Evolutionary conservation across 2,329 filamentous ascomycete genomes (phyloP), one percentile per base, ranked within the genome.

Genomic region (Hypoxylon sp.): DNA sequence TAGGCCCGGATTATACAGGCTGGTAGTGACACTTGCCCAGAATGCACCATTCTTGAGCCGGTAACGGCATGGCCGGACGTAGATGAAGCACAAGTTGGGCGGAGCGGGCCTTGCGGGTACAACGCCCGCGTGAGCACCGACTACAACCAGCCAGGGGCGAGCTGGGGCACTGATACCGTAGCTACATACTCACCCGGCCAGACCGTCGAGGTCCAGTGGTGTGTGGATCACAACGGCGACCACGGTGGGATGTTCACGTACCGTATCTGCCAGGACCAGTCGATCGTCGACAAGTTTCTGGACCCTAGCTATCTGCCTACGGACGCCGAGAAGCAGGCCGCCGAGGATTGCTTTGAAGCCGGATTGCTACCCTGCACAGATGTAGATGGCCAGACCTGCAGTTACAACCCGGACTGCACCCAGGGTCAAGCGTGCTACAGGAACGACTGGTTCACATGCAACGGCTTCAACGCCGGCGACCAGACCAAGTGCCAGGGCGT

Each of bases 241-340:
- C 85, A 87, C 68, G 85, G 85, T 26, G 86, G 85, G 75, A 87
- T 87, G 85, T 87, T 86, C 75, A 81, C 76, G 70, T 87, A 86
- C 74, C 83, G 85, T 9, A 82, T 87, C 67, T 87, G 85, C 71
- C 81, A 85, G 68, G 78, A 87, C 70, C 84, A 87, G 70, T 78
- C 75, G 0, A 74, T 88, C 0, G 83, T 87, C 31, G 80, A 86
- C 77, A 83, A 84, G 69, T 82, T 87, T 71, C 75, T 86, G 1
- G 81, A 82, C 0, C 80, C 84, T 0, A 74, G 72, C 6, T 86
- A 87, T 66, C 70, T 84, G 2, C 85, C 85, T 0, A 87, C 84
- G 1, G 76, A 82, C 0, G 83, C 74, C 0, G 86, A 87, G 78
- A 87, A 87, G 75, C 81, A 87, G 72, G 82, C 78, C 0, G 85